phyloP scores from a whole-genome alignment of 177 flowering plant genomes.

The Tripterygium wilfordii region DNA sequence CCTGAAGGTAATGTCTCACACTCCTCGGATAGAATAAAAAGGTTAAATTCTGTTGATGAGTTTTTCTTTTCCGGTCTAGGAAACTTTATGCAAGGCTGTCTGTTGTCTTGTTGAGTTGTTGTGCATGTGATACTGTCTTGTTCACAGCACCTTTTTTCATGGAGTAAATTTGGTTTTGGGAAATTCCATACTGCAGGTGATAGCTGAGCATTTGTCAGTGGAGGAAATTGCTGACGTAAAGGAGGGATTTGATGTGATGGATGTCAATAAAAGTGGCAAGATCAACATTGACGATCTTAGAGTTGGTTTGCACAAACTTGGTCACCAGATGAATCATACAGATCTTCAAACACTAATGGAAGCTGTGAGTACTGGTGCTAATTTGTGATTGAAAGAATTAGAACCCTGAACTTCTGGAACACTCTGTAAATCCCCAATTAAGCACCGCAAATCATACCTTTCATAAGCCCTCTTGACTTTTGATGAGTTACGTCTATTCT shows the following conservation, averaged over 20 bases:
- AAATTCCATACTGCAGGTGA: slow-evolving; percentile 33
- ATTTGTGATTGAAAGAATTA: no score
- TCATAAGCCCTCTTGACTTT: no score
- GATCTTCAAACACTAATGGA: slow-evolving; percentile 63
- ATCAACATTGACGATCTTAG: slow-evolving; percentile 50
- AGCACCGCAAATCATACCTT: no score
- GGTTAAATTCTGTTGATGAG: no score
- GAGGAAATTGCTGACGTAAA: slow-evolving; percentile 67
- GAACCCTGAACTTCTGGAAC: no score
- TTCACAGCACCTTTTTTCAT: not conserved
- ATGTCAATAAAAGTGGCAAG: slow-evolving; percentile 44
- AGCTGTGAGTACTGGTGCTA: slow-evolving; percentile 39
- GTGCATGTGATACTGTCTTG: not conserved
- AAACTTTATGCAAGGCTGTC: no score
- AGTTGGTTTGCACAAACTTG: slow-evolving; percentile 53
- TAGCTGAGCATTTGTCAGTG: slow-evolving; percentile 63
- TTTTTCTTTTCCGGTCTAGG: no score
- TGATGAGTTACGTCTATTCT: no score
- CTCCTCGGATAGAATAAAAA: not conserved
- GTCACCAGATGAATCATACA: slow-evolving; percentile 49
- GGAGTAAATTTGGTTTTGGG: not conserved
- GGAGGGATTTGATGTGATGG: slow-evolving; percentile 58
- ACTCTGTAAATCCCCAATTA: no score
- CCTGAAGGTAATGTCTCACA: slow-evolving; percentile 56
- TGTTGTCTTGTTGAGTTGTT: no score